phyloP scores from a whole-genome alignment of 2,329 filamentous ascomycete genomes.

The Arthrocladium fulminans region DNA sequence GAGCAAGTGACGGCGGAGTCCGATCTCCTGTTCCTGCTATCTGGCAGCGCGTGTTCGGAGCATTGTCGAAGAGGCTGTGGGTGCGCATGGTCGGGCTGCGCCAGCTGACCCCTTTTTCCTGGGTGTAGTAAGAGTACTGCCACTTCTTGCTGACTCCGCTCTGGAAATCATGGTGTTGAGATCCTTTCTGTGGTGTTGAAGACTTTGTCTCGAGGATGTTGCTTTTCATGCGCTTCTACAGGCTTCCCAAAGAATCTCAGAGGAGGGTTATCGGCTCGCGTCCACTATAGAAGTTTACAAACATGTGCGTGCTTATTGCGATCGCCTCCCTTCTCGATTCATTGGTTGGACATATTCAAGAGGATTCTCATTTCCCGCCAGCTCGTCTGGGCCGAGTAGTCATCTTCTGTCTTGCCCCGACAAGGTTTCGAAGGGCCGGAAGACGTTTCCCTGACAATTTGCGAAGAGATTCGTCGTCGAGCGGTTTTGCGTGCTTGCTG shows the following conservation, averaged over 20 bases:
- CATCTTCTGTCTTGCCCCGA: slow-evolving; percentile 16
- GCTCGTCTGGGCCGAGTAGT: slow-evolving; percentile 10
- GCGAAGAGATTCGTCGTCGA: neutral
- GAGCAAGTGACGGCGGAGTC: neutral
- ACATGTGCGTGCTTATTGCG: slow-evolving; percentile 8
- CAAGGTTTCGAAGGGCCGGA: slow-evolving; percentile 12
- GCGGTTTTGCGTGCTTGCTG: slow-evolving; percentile 11
- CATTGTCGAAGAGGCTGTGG: neutral
- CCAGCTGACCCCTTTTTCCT: neutral
- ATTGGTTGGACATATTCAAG: slow-evolving; percentile 12
- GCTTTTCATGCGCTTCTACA: slow-evolving; percentile 19
- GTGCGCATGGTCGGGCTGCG: too few relatives aligned
- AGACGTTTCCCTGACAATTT: slow-evolving; percentile 10
- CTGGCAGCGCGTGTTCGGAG: too few relatives aligned
- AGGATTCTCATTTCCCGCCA: slow-evolving; percentile 12
- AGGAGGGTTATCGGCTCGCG: neutral
- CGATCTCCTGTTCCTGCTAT: neutral
- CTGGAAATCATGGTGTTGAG: neutral
- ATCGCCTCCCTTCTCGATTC: slow-evolving; percentile 4
- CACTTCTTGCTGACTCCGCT: neutral
- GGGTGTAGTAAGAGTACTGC: neutral
- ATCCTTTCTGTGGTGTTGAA: neutral
- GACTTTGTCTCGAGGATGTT: slow-evolving; percentile 12
- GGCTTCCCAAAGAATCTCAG: slow-evolving; percentile 14
- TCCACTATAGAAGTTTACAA: neutral